Percentiles rank a stretch among this genome's conserved stretches.
phyloP scores from a whole-genome alignment of 164 flowering plant species.

The Nymphaea colorata region DNA sequence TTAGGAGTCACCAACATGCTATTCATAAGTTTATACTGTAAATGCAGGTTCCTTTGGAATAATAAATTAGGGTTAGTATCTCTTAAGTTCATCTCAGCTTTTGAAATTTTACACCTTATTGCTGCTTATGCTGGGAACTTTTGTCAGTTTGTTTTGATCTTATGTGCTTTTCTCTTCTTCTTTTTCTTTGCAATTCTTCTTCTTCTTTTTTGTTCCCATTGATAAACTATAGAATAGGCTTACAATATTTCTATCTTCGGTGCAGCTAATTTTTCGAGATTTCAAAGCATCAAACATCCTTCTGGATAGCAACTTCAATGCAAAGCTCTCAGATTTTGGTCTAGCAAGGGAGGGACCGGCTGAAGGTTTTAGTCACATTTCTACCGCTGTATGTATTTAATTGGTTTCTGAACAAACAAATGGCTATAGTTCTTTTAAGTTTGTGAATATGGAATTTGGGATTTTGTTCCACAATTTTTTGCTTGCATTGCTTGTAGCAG shows the following conservation, averaged over 20 bases:
- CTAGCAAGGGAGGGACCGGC: slow-evolving; percentile 87
- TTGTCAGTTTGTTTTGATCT: neutral
- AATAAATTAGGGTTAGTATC: neutral
- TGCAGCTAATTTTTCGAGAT: slow-evolving; percentile 90
- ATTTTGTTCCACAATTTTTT: no score
- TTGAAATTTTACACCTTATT: neutral
- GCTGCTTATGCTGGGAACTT: neutral
- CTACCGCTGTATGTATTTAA: slow-evolving; percentile 57
- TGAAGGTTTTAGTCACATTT: slow-evolving; percentile 73
- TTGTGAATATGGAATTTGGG: no score
- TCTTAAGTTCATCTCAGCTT: neutral
- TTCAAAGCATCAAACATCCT: slow-evolving; percentile 82
- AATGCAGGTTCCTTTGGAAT: neutral
- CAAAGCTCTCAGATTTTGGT: slow-evolving; percentile 94
- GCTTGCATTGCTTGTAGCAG: no score
- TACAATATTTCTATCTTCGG: neutral
- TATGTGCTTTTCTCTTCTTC: neutral
- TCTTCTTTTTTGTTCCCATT: neutral
- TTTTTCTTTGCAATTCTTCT: no score
- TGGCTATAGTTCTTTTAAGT: no score
- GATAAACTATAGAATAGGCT: neutral
- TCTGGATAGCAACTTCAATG: slow-evolving; percentile 77
- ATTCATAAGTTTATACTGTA: no score
- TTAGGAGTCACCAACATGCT: no score
- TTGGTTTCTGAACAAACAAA: neutral